A percentile compares a stretch with the other conserved stretches of the same genome.
Evolutionary conservation across 768 basidiomycete genomes (phyloP).

Genomic region (Psilocybe azurescens): DNA sequence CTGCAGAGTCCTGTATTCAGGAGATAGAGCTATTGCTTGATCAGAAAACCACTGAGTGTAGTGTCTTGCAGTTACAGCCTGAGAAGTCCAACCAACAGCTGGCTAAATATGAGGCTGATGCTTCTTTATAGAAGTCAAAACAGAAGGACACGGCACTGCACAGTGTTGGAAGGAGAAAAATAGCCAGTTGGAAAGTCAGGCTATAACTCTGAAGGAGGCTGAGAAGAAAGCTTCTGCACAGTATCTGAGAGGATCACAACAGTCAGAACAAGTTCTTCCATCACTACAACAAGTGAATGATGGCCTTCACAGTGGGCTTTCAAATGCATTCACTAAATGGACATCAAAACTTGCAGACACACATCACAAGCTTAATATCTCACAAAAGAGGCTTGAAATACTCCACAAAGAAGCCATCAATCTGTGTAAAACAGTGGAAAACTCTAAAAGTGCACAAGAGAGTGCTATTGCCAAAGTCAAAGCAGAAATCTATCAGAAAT

Average conservation of each 20-base stretch:
- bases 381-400: neutral
- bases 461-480: constrained; percentile 8
- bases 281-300: constrained; percentile 1
- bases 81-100: too few relatives aligned
- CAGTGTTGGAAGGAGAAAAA: neutral
- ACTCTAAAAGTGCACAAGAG: neutral
- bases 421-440: neutral
- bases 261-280: constrained; percentile 1
- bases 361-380: neutral
- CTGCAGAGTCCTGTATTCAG: too few relatives aligned
- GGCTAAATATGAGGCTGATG: too few relatives aligned
- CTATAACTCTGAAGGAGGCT: constrained; percentile 4
- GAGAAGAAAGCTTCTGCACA: neutral
- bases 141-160: neutral
- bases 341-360: neutral
- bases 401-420: neutral
- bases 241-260: neutral
- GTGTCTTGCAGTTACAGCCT: too few relatives aligned
- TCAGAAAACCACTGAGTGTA: too few relatives aligned
- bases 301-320: neutral
- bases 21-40: too few relatives aligned
- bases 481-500: constrained; percentile 9
- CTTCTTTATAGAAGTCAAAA: neutral
- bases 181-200: constrained; percentile 4
- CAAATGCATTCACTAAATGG: neutral